Evolutionary conservation across 164 flowering plant species (phyloP), one percentile per base, ranked within the genome.

Genomic region (Aristolochia contorta): DNA sequence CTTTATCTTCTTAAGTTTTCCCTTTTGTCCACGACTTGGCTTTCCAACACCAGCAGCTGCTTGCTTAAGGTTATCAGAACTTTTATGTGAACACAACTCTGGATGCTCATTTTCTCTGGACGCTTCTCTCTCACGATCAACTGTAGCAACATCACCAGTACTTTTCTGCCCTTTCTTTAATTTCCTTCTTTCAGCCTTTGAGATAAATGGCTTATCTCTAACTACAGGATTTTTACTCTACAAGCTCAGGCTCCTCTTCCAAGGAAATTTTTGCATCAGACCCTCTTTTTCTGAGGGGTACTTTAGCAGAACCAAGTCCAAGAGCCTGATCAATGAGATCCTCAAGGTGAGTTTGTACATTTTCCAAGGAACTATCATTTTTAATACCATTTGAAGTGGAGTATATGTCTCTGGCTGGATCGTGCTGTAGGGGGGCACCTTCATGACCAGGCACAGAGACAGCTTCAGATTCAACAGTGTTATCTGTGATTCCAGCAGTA

Each of bases 1-100:
- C 74, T 89, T 92, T 62, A 92, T 87, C 76, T 86, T 92, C 79
- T 92, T 92, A 43, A 92, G 87, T 70, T 89, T 92, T 16, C 90
- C 74, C 72, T 65, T 84, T 71, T 89, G 96, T 32, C 97, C 98
- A 65, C 97, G 96, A 48, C 75, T 74, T 51, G 75, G 46, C 76
- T 89, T 89, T 54, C 81, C 89, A 69, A 72, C 43, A 10, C 43
- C 43, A 37, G 12, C 43, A 37, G 43, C 70, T 68, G 65, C 68
- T 32, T 79, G 76, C 66, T 64, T 75, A 14, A 48, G 58, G 49
- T 61, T 79, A 54, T 74, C 67, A 56, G 63, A 69, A 65, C 60
- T 65, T 67, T 74, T 76, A 41, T 73, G 79, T 60, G 76, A 52
- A 56, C 62, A 66, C 60, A 54, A 62, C 23, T 21, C 67, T 51